Percentiles rank a stretch among this genome's conserved stretches.
phyloP scores from a whole-genome alignment of 805 yeast genomes.

The Lachancea fermentati region DNA sequence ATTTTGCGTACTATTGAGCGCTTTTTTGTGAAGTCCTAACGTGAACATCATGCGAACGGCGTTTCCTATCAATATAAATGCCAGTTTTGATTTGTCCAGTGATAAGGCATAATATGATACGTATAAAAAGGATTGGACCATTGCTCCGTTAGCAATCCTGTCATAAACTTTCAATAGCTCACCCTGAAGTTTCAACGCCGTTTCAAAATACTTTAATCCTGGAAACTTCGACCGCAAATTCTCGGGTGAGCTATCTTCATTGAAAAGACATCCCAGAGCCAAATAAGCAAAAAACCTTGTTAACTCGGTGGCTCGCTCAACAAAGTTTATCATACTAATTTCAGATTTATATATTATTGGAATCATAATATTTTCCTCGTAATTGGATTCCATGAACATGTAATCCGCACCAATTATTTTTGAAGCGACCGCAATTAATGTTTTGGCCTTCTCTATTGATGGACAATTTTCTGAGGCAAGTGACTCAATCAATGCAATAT shows the following conservation, averaged over 20 bases:
- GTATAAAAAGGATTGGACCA: conserved; percentile 15
- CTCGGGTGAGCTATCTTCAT: no score
- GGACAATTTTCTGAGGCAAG: conserved; percentile 10
- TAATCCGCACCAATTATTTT: conserved; percentile 18
- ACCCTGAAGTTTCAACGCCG: conserved; percentile 13
- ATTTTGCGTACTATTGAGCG: conserved; percentile 8
- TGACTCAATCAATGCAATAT: neutral
- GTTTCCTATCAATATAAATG: conserved; percentile 14
- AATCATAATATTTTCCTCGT: conserved; percentile 7
- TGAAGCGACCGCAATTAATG: conserved; percentile 11
- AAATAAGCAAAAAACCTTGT: conserved; percentile 14
- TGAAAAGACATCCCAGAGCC: conserved; percentile 17
- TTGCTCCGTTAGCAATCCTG: conserved; percentile 10
- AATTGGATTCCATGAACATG: conserved; percentile 15
- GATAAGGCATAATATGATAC: conserved; percentile 18
- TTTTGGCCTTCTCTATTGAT: conserved; percentile 11
- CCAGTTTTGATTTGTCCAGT: conserved; percentile 14
- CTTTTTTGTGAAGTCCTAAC: conserved; percentile 14
- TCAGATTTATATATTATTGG: conserved; percentile 6
- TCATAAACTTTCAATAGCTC: conserved; percentile 13
- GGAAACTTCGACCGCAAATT: conserved; percentile 9
- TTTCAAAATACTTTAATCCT: conserved; percentile 13
- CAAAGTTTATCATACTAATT: conserved; percentile 1
- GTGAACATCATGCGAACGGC: conserved; percentile 16
- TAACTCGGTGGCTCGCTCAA: conserved; percentile 12